Evolutionary conservation across 2,329 filamentous ascomycete genomes (phyloP).

Genomic region (Davidsoniella neocaledoniae): DNA sequence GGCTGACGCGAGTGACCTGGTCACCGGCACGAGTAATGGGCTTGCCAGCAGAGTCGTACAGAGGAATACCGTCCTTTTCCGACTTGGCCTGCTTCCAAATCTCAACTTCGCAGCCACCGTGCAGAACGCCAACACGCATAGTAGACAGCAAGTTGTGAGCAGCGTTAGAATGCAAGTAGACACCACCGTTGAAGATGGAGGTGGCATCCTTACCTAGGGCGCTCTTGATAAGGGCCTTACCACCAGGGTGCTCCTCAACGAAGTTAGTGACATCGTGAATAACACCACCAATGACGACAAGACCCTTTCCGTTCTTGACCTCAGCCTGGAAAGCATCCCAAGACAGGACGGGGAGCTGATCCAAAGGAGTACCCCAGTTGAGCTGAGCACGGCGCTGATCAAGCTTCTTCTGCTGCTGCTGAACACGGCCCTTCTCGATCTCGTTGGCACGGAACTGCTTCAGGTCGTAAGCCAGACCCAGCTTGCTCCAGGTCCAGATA

Average conservation of each 20-base stretch:
- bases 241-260: conserved; percentile 80
- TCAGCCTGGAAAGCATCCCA: conserved; percentile 76
- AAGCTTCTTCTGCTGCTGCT: conserved; percentile 84
- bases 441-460: conserved; percentile 87
- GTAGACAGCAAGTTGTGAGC: conserved; percentile 78
- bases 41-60: conserved; percentile 66
- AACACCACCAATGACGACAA: conserved; percentile 66
- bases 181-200: conserved; percentile 80
- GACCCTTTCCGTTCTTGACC: conserved; percentile 58
- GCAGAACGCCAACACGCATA: conserved; percentile 75
- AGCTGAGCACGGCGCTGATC: conserved; percentile 69
- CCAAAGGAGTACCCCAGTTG: conserved; percentile 74
- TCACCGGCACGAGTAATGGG: conserved; percentile 72
- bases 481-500: conserved; percentile 71
- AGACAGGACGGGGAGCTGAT: conserved; percentile 69
- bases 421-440: conserved; percentile 79
- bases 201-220: conserved; percentile 78
- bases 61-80: conserved; percentile 62
- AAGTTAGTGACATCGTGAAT: conserved; percentile 74
- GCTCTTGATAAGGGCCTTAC: conserved; percentile 68
- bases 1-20: conserved; percentile 68
- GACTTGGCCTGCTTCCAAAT: conserved; percentile 80
- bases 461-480: conserved; percentile 70
- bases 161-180: conserved; percentile 79
- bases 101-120: conserved; percentile 76